Conservation (phyloP, 208 protist genomes). For the Crithidia brevicula region DNA sequence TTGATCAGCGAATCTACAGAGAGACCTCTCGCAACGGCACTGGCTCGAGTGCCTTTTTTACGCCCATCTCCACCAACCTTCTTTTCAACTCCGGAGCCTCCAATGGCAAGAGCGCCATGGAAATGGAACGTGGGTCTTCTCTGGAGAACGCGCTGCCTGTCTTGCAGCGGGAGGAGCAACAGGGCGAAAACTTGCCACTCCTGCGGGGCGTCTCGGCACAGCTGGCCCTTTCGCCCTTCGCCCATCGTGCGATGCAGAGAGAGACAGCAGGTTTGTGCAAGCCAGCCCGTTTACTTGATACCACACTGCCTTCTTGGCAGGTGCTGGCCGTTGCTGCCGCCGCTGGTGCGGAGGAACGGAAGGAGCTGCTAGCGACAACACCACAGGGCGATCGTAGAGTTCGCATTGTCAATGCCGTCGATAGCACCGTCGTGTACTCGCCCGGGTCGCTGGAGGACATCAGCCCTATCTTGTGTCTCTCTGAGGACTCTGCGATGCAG, state of each 20-base stretch:
- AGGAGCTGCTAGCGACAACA: background rate
- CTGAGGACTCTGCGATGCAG: conserved; percentile 1
- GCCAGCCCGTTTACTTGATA: conserved; percentile 3
- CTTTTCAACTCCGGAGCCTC: too few species aligned
- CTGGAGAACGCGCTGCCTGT: too few species aligned
- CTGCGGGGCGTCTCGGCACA: too few species aligned
- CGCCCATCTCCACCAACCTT: conserved; percentile 6
- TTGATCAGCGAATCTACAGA: background rate
- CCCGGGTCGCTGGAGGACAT: conserved; percentile 29
- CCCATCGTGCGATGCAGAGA: too few species aligned
- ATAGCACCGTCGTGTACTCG: conserved; percentile 19
- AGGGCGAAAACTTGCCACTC: background rate
- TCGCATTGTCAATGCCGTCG: conserved; percentile 17
- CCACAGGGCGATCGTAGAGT: conserved; percentile 1
- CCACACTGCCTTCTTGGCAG: background rate
- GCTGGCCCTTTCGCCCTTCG: too few species aligned
- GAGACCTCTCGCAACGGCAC: background rate
- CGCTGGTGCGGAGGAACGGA: background rate
- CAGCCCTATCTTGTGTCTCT: conserved; percentile 27
- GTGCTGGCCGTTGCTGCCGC: background rate
- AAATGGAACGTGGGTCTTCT: too few species aligned
- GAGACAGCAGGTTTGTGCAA: background rate
- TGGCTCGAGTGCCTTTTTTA: background rate
- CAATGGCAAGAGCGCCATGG: too few species aligned
- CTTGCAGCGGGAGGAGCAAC: background rate